phyloP scores from a whole-genome alignment of 176 grass and related monocot genomes.

The Elymus sibiricus region DNA sequence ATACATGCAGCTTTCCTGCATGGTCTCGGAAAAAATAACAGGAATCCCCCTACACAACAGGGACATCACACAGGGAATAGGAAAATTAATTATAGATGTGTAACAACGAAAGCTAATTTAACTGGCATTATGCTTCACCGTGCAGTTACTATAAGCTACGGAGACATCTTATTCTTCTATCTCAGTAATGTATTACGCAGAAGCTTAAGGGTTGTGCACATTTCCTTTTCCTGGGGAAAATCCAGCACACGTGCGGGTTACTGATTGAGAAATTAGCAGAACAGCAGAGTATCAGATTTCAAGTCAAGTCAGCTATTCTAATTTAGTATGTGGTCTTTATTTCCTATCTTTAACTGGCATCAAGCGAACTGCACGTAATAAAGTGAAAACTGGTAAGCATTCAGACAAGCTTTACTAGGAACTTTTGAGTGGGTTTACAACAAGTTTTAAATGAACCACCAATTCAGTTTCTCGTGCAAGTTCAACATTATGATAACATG shows the following conservation, averaged over 20 bases:
- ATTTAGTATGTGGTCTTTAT: neutral
- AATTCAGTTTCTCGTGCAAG: slow-evolving; percentile 7
- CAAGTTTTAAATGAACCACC: neutral
- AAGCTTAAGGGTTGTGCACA: neutral
- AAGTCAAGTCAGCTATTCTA: neutral
- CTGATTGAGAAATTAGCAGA: neutral
- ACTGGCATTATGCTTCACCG: neutral
- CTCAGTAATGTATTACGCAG: neutral
- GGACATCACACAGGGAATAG: neutral
- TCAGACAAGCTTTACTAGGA: neutral
- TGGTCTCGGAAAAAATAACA: neutral
- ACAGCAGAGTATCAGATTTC: neutral
- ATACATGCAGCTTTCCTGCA: too few species aligned
- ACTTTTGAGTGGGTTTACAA: too few species aligned
- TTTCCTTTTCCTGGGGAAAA: neutral
- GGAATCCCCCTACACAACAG: neutral
- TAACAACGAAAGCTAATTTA: neutral
- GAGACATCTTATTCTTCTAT: neutral
- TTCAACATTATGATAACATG: slow-evolving; percentile 2
- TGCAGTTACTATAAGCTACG: neutral
- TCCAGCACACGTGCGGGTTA: neutral
- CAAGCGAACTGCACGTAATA: neutral
- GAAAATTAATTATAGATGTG: neutral
- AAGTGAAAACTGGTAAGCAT: slow-evolving; percentile 2
- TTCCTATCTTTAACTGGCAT: neutral